Evolutionary conservation across 768 basidiomycete species (phyloP).

Genomic region (Suillus occidentalis): DNA sequence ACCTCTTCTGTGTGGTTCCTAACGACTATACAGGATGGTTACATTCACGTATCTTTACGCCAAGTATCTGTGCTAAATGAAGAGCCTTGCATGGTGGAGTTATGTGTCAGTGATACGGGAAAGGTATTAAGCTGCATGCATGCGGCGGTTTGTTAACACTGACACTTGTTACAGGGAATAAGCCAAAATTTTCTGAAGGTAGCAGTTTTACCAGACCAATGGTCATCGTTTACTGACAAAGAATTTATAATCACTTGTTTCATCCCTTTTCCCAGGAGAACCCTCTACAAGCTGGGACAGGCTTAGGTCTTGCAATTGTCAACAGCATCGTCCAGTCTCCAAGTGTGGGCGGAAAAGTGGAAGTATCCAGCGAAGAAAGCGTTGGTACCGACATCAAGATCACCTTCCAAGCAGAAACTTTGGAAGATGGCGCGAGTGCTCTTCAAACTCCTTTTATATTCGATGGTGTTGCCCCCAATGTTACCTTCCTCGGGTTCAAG

Average conservation of each 20-base stretch:
- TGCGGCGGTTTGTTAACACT: conserved; percentile 1
- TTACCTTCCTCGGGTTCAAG: conserved; percentile 77
- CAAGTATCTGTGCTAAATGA: conserved; percentile 61
- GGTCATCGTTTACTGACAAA: conserved; percentile 4
- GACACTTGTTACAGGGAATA: conserved; percentile 58
- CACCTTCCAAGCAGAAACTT: no score
- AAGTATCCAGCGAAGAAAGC: no score
- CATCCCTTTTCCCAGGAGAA: no score
- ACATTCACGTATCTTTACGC: conserved; percentile 80
- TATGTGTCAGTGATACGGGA: conserved; percentile 86
- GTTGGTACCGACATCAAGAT: no score
- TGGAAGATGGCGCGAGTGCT: no score
- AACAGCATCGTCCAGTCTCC: no score
- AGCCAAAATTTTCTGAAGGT: conserved; percentile 92
- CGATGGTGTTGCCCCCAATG: conserved; percentile 43
- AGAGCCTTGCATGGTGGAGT: conserved; percentile 71
- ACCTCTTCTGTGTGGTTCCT: background rate
- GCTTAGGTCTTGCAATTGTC: no score
- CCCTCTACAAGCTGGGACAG: no score
- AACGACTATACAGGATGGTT: conserved; percentile 63
- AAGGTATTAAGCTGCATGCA: conserved; percentile 50
- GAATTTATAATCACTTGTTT: conserved; percentile 80
- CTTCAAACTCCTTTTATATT: no score
- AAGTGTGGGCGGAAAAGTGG: no score
- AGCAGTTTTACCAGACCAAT: background rate